Percentiles rank a stretch among this genome's conserved stretches.
phyloP scores from a whole-genome alignment of 768 basidiomycete genomes.

The Boletus rubescentipes region DNA sequence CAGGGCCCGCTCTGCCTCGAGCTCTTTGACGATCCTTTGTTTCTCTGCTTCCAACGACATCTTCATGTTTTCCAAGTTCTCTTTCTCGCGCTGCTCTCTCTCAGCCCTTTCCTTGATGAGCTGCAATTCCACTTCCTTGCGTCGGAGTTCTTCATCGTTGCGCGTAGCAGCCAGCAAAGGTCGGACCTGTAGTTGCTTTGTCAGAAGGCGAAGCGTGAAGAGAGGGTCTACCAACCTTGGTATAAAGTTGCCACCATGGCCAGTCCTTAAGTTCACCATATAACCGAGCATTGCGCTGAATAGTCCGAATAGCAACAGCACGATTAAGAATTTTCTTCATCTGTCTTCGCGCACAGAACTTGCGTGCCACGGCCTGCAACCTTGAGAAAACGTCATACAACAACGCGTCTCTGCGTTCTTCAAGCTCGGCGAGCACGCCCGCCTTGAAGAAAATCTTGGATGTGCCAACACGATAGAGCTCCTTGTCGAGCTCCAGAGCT shows the following conservation, averaged over 20 bases:
- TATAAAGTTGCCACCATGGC: slow-evolving; percentile 99
- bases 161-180: slow-evolving; percentile 91
- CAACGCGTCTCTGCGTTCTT: slow-evolving; percentile 87
- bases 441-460: slow-evolving; percentile 99
- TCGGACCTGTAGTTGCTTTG: slow-evolving; percentile 58
- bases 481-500: slow-evolving; percentile 82
- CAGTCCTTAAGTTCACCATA: slow-evolving; percentile 90
- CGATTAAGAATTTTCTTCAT: slow-evolving; percentile 95
- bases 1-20: slow-evolving; percentile 79
- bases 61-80: slow-evolving; percentile 75
- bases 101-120: slow-evolving; percentile 84
- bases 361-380: slow-evolving; percentile 83
- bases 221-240: slow-evolving; percentile 55
- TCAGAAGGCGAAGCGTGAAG: not conserved
- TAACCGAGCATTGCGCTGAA: slow-evolving; percentile 90
- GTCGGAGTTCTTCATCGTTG: slow-evolving; percentile 86
- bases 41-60: slow-evolving; percentile 85
- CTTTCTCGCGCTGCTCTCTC: slow-evolving; percentile 79
- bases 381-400: slow-evolving; percentile 87
- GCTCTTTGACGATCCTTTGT: slow-evolving; percentile 71
- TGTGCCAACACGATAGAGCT: slow-evolving; percentile 86
- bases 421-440: slow-evolving; percentile 92
- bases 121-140: slow-evolving; percentile 81
- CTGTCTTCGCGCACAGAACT: slow-evolving; percentile 83
- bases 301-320: slow-evolving; percentile 85